Conservation (phyloP, 805 yeast genomes). For the Hemisphaericaspora nanyangensis region DNA sequence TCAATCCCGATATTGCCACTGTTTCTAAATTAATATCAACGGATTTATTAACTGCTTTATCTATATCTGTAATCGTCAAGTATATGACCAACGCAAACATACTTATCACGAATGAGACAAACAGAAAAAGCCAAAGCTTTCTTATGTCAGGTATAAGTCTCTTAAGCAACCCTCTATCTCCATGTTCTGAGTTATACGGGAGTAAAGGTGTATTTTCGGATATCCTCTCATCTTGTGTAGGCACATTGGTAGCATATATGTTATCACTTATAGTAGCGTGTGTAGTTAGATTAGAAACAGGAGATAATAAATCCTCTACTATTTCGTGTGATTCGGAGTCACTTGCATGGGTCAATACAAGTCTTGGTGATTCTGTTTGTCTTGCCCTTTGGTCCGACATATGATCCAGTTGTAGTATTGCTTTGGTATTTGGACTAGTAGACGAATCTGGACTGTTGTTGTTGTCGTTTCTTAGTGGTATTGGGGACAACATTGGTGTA, state of each 20-base stretch:
- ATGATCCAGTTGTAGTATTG: too few species aligned
- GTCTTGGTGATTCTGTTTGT: neutral
- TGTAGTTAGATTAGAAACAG: neutral
- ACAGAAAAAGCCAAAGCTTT: neutral
- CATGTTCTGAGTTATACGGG: neutral
- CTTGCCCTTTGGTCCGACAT: too few species aligned
- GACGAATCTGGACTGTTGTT: too few species aligned
- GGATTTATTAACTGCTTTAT: slow-evolving; percentile 10
- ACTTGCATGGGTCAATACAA: neutral
- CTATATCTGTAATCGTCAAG: neutral
- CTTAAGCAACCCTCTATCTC: neutral
- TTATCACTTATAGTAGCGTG: neutral
- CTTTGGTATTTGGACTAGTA: too few species aligned
- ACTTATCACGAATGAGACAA: neutral
- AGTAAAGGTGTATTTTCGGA: neutral
- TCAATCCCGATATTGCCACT: slow-evolving; percentile 20
- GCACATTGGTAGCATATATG: neutral
- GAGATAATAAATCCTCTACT: neutral
- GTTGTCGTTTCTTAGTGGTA: too few species aligned
- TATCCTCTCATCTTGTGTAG: neutral
- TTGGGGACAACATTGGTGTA: too few species aligned
- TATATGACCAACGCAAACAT: neutral
- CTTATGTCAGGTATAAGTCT: neutral
- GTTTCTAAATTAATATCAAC: slow-evolving; percentile 20
- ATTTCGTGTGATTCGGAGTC: neutral